These are phyloP conservation scores for Arthrobotrys megalospora DNA, from an alignment of 2,329 filamentous ascomycete genomes.

Conservation along the genomic window DNA sequence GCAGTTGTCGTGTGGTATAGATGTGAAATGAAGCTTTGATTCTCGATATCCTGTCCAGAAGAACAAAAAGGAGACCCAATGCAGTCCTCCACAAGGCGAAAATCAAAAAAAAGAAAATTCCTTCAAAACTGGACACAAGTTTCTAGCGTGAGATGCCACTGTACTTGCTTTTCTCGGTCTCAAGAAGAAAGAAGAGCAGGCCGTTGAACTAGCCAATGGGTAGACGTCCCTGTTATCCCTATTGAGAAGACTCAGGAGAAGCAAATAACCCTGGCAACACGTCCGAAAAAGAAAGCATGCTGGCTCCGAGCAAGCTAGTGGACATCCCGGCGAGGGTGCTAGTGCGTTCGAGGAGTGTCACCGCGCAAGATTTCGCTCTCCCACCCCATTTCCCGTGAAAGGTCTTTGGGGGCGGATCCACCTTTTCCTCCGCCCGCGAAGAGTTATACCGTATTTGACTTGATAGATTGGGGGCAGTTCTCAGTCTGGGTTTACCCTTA, in stretches of 20 bases:
- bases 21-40: slow-evolving; percentile 44
- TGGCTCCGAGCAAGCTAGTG: slow-evolving; percentile 47
- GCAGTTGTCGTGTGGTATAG: slow-evolving; percentile 33
- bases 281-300: slow-evolving; percentile 41
- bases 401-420: slow-evolving; percentile 53
- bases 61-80: slow-evolving; percentile 39
- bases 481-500: slow-evolving; percentile 60
- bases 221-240: slow-evolving; percentile 51
- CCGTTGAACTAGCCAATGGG: slow-evolving; percentile 61
- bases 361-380: slow-evolving; percentile 51
- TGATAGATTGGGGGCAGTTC: slow-evolving; percentile 52
- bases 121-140: slow-evolving; percentile 31
- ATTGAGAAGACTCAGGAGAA: slow-evolving; percentile 40
- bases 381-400: slow-evolving; percentile 57
- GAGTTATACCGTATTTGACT: slow-evolving; percentile 59
- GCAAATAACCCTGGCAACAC: slow-evolving; percentile 55
- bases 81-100: slow-evolving; percentile 32
- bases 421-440: slow-evolving; percentile 52
- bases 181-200: slow-evolving; percentile 34
- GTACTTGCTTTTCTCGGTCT: slow-evolving; percentile 42
- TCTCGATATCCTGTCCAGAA: slow-evolving; percentile 22
- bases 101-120: slow-evolving; percentile 39
- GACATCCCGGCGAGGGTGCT: slow-evolving; percentile 46
- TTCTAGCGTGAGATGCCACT: slow-evolving; percentile 54
- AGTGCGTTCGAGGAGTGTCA: slow-evolving; percentile 49